Evolutionary conservation across 306 rosid genomes (phyloP), one percentile per base, ranked within the genome.

Genomic region (Herpetospermum pedunculosum): DNA sequence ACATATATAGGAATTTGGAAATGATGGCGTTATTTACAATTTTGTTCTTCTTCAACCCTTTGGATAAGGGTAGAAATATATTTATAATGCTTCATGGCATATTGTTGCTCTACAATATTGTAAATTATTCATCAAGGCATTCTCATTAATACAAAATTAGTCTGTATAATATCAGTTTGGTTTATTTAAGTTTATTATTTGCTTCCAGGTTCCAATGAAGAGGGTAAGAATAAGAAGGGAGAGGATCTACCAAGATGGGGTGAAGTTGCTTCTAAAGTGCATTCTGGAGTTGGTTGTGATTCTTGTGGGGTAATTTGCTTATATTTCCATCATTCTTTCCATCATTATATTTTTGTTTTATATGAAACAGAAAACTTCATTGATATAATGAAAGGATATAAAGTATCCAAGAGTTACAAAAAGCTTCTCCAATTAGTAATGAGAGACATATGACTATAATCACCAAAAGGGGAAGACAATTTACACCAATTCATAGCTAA

Each of bases 301-400:
- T 86, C 72, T 81, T 93, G 98, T 16, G 97, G 98, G 97, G 97
- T 93, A 87, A 82, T 54, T 70, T 38, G 75, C 77, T 77, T 70
- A 52, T 73, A 75, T 70, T 49, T 28, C 29, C 30, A 19, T 15
- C 75, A 73, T 78, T 76, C 69, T n/a, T n/a, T n/a, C n/a, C n/a
- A n/a, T n/a, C n/a, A n/a, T n/a, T n/a, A n/a, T n/a, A n/a, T n/a
- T n/a, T n/a, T n/a, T n/a, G n/a, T n/a, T n/a, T n/a, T n/a, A n/a
- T n/a, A n/a, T n/a, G n/a, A n/a, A n/a, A n/a, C n/a, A n/a, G n/a
- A n/a, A n/a, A n/a, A n/a, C n/a, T n/a, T n/a, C n/a, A n/a, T n/a
- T n/a, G n/a, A n/a, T n/a, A n/a, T n/a, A n/a, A n/a, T n/a, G n/a
- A n/a, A n/a, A n/a, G n/a, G n/a, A n/a, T n/a, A n/a, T n/a, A n/a